Percentiles rank a stretch among this genome's conserved stretches.
These are phyloP conservation scores for Dictyostelium purpureum DNA, from an alignment of 78 protist genomes.

Conservation along the genomic window DNA sequence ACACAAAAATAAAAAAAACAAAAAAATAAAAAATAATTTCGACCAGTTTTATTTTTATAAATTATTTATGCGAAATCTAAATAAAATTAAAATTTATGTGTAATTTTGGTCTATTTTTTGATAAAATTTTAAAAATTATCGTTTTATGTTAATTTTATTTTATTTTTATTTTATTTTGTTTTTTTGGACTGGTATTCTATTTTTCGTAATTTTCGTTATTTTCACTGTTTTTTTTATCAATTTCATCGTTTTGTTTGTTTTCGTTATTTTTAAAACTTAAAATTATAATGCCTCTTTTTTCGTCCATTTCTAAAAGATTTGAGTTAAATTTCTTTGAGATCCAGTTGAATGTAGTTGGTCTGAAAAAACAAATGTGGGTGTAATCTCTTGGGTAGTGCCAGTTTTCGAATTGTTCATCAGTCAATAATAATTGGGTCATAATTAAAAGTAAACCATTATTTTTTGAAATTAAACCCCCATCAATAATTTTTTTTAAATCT, in stretches of 20 bases:
- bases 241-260: background rate
- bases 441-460: conserved; percentile 14
- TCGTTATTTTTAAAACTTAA: background rate
- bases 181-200: too few relatives aligned
- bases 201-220: too few relatives aligned
- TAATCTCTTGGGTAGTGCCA: conserved; percentile 66
- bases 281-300: background rate
- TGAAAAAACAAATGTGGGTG: conserved; percentile 64
- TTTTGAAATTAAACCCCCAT: background rate
- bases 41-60: too few relatives aligned
- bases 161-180: background rate
- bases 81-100: background rate
- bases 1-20: too few relatives aligned
- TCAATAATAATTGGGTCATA: conserved; percentile 59
- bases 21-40: too few relatives aligned
- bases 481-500: conserved; percentile 22
- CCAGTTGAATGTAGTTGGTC: conserved; percentile 53
- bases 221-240: background rate
- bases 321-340: conserved; percentile 4
- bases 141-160: too few relatives aligned
- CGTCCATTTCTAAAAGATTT: background rate
- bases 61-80: too few relatives aligned
- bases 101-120: background rate
- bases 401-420: conserved; percentile 49
- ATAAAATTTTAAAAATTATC: too few relatives aligned